A percentile compares a stretch with the other conserved stretches of the same genome.
Evolutionary conservation across 2,329 filamentous ascomycete species (phyloP).

Genomic region (Acephala macrosclerotiorum): DNA sequence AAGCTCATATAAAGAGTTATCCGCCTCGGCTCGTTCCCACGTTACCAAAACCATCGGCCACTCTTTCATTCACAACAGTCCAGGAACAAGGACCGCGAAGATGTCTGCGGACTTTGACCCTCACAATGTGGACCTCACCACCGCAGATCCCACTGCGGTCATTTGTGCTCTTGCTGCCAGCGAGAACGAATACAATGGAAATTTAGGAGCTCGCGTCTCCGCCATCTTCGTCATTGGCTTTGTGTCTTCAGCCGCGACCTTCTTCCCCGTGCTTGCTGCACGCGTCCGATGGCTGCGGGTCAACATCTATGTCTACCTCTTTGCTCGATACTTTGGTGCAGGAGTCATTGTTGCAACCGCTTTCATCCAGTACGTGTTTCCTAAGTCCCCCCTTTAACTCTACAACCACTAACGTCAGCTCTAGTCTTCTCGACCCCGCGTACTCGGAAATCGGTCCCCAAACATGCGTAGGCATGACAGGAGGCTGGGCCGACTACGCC

Average conservation of each 20-base stretch:
- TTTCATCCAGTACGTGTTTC: constrained; percentile 70
- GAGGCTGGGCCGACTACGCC: constrained; percentile 45
- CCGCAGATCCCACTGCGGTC: constrained; percentile 51
- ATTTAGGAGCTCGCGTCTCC: constrained; percentile 71
- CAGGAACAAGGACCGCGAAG: constrained; percentile 5
- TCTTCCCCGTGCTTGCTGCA: constrained; percentile 73
- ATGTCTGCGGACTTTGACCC: constrained; percentile 46
- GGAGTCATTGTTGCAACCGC: constrained; percentile 81
- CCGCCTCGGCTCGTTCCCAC: not conserved
- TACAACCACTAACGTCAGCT: not conserved
- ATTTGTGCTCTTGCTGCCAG: constrained; percentile 57
- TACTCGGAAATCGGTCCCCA: constrained; percentile 52
- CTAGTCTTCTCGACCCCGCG: constrained; percentile 54
- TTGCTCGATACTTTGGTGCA: constrained; percentile 72
- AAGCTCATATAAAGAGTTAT: constrained; percentile 17
- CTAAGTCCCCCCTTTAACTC: constrained; percentile 45
- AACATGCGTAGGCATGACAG: constrained; percentile 63
- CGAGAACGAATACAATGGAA: constrained; percentile 62
- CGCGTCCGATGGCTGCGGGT: constrained; percentile 62
- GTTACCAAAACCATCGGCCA: not conserved
- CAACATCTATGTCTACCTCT: constrained; percentile 72
- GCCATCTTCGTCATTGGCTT: constrained; percentile 79
- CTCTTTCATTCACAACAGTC: not conserved
- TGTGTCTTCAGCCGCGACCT: constrained; percentile 64
- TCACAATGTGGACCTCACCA: constrained; percentile 52